A percentile compares a stretch with the other conserved stretches of the same genome.
Evolutionary conservation across 495 filamentous ascomycete genomes (phyloP).

Genomic region (Aspergillus coremiiformis): DNA sequence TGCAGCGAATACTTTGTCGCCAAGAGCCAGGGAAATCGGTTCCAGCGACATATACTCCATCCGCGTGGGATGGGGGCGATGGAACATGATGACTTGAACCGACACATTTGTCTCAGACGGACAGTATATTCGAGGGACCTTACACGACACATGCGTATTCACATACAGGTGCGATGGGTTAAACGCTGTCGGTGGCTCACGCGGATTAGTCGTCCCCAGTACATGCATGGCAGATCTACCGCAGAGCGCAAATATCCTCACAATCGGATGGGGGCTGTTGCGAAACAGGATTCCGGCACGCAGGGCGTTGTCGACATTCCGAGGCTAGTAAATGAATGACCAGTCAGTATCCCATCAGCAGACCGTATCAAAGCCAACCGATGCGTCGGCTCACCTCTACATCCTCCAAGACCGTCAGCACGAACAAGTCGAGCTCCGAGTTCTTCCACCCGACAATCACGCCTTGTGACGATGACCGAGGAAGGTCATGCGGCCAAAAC

Average conservation of each 20-base stretch:
- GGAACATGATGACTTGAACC: conserved; percentile 82
- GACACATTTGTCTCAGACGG: conserved; percentile 51
- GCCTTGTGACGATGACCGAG: conserved; percentile 62
- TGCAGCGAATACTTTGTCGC: conserved; percentile 52
- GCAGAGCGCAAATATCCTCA: conserved; percentile 75
- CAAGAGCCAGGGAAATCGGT: conserved; percentile 82
- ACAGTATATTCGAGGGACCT: conserved; percentile 66
- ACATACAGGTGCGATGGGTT: conserved; percentile 66
- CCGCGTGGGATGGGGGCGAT: conserved; percentile 71
- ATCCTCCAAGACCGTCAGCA: conserved; percentile 80
- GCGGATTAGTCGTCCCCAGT: conserved; percentile 68
- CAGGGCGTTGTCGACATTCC: conserved; percentile 81
- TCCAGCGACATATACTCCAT: conserved; percentile 97
- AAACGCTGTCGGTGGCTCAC: conserved; percentile 41
- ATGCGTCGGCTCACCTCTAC: conserved; percentile 59
- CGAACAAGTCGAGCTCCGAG: conserved; percentile 81
- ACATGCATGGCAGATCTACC: conserved; percentile 78
- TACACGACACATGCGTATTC: conserved; percentile 47
- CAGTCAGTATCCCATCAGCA: conserved; percentile 3
- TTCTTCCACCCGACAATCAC: conserved; percentile 95
- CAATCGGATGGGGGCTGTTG: conserved; percentile 72
- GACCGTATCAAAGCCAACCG: background rate
- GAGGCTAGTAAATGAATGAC: conserved; percentile 34
- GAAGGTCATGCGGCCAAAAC: conserved; percentile 92
- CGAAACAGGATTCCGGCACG: conserved; percentile 76